Evolutionary conservation across 371 early-diverging fungal species (phyloP), one percentile per base, ranked within the genome.

Genomic region (Mucor lusitanicus): DNA sequence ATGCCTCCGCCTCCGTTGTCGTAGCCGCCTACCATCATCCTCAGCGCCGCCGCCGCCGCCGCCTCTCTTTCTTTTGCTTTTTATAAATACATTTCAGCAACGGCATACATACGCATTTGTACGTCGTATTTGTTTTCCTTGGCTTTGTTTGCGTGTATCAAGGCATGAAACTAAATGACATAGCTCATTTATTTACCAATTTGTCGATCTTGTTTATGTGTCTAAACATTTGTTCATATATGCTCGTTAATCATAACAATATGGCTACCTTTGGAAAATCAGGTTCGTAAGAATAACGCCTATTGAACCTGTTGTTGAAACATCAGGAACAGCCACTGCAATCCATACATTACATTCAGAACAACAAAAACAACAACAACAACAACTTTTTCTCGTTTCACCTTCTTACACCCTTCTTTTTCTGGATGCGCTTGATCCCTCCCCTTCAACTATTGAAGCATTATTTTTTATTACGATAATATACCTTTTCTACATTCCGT

Each of bases 301-400:
- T n/a, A 48, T 23, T 23, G 23, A 48, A 48, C 48, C 48, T 48
- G 48, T 48, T 48, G 48, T 21, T 19, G 48, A 48, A 48, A 21
- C 48, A 23, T 48, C 21, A 48, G 48, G 48, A 48, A 48, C 48
- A 48, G 48, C 48, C 48, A 48, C 48, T 48, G 48, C 48, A 48
- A 48, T 11, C 48, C 6, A 48, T 48, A 48, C 48, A 48, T 35
- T 48, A 48, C 48, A 48, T 48, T 21, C 48, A 48, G 48, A 48
- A 21, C 23, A 48, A 23, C 48, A 48, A 42, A 12, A 42, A 42
- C 42, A 42, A 42, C 42, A 42, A 48, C 23, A 48, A 48, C 48
- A 32, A 32, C 32, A 32, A 32, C 3, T 23, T 48, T 48, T 48
- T 48, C 48, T 48, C 48, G 48, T 48, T 48, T 48, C 48, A 48